These are phyloP conservation scores for Tricholomella constricta DNA, from an alignment of 768 basidiomycete species.

Conservation along the genomic window DNA sequence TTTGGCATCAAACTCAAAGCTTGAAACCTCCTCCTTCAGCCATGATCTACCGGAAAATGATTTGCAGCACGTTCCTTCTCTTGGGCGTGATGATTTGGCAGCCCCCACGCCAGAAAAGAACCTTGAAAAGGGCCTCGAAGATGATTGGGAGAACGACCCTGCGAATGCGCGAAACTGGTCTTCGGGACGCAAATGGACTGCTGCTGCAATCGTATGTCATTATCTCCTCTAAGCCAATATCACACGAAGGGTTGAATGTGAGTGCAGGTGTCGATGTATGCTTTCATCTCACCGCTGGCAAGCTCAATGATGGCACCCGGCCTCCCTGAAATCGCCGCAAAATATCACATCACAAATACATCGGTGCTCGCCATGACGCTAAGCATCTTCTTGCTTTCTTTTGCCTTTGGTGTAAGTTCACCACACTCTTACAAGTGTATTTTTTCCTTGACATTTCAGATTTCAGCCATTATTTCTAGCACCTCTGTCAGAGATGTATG, in stretches of 20 bases:
- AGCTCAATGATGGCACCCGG: slow-evolving; percentile 75
- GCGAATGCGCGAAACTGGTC: slow-evolving; percentile 73
- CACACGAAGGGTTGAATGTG: too few species aligned
- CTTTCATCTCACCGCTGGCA: slow-evolving; percentile 49
- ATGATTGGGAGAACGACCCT: slow-evolving; percentile 61
- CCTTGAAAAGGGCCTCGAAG: slow-evolving; percentile 42
- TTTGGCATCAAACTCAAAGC: not conserved
- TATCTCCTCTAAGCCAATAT: too few species aligned
- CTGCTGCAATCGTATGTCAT: slow-evolving; percentile 51
- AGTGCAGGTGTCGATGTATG: slow-evolving; percentile 59
- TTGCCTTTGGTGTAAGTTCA: slow-evolving; percentile 57
- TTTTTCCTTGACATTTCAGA: too few species aligned
- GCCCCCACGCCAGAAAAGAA: slow-evolving; percentile 16
- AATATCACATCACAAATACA: slow-evolving; percentile 53
- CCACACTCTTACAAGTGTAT: too few species aligned
- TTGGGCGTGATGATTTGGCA: not conserved
- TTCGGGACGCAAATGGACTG: slow-evolving; percentile 57
- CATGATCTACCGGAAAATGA: not conserved
- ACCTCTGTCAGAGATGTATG: slow-evolving; percentile 75
- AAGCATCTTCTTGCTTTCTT: slow-evolving; percentile 68
- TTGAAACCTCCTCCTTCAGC: not conserved
- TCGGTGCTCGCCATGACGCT: slow-evolving; percentile 61
- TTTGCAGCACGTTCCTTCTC: not conserved
- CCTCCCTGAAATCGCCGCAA: slow-evolving; percentile 53
- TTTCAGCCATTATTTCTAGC: slow-evolving; percentile 59